Base-by-base conservation (phyloP, 2,329 filamentous ascomycete genomes). In the Chaetothyriales sp. region DNA sequence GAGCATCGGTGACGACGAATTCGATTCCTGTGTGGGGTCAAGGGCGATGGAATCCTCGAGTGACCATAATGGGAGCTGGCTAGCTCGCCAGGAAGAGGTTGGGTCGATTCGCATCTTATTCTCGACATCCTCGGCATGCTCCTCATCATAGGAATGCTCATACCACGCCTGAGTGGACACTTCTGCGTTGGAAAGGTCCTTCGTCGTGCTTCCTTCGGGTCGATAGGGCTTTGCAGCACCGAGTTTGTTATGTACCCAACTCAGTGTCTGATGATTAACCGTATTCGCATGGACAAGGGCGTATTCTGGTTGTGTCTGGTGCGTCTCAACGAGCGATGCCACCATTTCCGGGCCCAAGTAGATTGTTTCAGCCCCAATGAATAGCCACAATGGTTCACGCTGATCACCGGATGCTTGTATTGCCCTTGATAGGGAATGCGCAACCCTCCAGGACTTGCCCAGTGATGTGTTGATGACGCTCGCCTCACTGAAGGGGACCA, bases 271-370 rank as follows among this genome's bases (percentile, higher is more conserved):
- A 48, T 77, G 73, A 54, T 80, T 80, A 54, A 79, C 65, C 19
- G 80, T 68, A 55, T 80, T 78, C 46, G 75, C 75, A 1, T 74
- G 76, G 10, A 80, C 71, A 47, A 73, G 65, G 55, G 70, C 72
- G 20, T 70, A 69, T 44, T 76, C 69, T 10, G 75, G 73, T 22
- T 77, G 68, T 4, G 72, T 67, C 46, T 75, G 61, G 54, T 73
- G 73, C 13, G 73, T 76, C 54, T 75, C 72, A 28, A 78, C 68
- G 5, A 80, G 66, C 2, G 74, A 72, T 1, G 75, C 69, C 46
- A 81, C 76, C 19, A 71, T 68, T 47, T 66, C 63, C 40, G 69
- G 65, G 53, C 70, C 66, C 7, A 72, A 54, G 48, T 65, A 72
- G 29, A 51, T 22, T 29, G 28, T 47, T 13, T 51, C 49, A 18